These are phyloP conservation scores for Lachancea nothofagi DNA, from an alignment of 805 yeast genomes.

Conservation along the genomic window DNA sequence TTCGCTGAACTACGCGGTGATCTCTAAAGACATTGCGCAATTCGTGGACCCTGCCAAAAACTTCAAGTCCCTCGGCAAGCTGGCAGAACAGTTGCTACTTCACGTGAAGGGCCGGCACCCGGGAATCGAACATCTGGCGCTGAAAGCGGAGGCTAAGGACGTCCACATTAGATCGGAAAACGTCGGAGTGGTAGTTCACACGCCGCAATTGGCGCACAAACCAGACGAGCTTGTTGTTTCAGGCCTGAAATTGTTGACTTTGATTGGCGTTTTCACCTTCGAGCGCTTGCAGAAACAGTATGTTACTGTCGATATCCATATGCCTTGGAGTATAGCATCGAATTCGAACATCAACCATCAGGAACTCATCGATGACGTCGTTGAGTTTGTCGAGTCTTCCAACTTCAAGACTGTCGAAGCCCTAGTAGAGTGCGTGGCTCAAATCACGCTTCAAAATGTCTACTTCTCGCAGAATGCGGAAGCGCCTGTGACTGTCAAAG, in stretches of 20 bases:
- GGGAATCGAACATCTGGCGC: conserved; percentile 19
- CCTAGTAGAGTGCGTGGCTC: conserved; percentile 66
- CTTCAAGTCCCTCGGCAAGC: conserved; percentile 33
- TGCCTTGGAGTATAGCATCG: conserved; percentile 37
- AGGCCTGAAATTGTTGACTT: conserved; percentile 55
- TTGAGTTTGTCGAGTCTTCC: conserved; percentile 63
- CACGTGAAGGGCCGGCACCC: conserved; percentile 37
- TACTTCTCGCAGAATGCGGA: conserved; percentile 37
- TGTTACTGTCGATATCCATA: conserved; percentile 50
- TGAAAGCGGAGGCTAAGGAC: conserved; percentile 20
- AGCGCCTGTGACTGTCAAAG: conserved; percentile 46
- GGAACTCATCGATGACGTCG: conserved; percentile 45
- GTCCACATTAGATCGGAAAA: conserved; percentile 32
- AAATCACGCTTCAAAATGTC: conserved; percentile 41
- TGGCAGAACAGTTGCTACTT: conserved; percentile 44
- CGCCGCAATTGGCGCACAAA: not conserved
- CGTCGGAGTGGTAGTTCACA: conserved; percentile 15
- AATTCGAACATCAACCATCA: conserved; percentile 22
- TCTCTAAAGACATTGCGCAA: conserved; percentile 58
- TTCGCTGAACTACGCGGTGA: conserved; percentile 83
- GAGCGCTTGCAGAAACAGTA: conserved; percentile 80
- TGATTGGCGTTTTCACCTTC: conserved; percentile 91
- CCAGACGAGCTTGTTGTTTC: conserved; percentile 33
- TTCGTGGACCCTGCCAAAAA: conserved; percentile 38
- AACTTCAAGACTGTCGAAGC: conserved; percentile 93